Base-by-base conservation (phyloP, 2,329 filamentous ascomycete genomes). In the Spiromastix sp. region DNA sequence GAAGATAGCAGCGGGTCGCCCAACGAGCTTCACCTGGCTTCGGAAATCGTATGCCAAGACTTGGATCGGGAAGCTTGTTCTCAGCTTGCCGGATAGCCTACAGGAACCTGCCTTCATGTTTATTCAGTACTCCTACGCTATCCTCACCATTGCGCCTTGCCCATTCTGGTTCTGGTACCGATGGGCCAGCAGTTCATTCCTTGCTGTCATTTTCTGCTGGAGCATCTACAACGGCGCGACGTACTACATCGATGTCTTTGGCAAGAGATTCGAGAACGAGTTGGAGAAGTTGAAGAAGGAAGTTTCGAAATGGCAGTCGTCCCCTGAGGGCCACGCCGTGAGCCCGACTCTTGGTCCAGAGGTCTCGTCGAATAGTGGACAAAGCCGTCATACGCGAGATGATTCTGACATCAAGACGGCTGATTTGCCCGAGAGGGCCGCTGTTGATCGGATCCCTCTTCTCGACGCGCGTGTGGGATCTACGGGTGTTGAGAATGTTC, bases 241-340 rank as follows among this genome's bases (percentile, higher is more conserved):
- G 1, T 98, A 83, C 60, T 98, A 98, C 61, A 96, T 98, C 52
- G 91, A 98, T 50, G 85, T 96, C 2, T 98, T 96, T 56, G 91
- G 93, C 36, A 93, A 84, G 50, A 77, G 87, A 2, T 96, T 98
- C 68, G 85, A 98, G 66, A 94, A 89, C 54, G 91, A 98, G 59
- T 70, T 98, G 9, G 87, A 98, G 55, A 73, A 80, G 34, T 73
- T 98, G 63, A 87, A 82, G 61, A 76, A 76, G 37, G 91, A 98
- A 52, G 86, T 98, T 6, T 74, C 79, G 30, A 89, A 85, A 56
- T 93, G 85, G 85, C 86, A 94, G 58, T 29, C 37, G n/a, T 42
- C 43, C n/a, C 35, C 37, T 6, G 43, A 45, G 13, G 31, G 18
- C 13, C 17, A 27, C 19, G 29, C 44, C 2, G 48, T 43, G 6